These are phyloP conservation scores for Phytophthora sansomeana DNA, from an alignment of 352 stramenopile species.

Conservation along the genomic window DNA sequence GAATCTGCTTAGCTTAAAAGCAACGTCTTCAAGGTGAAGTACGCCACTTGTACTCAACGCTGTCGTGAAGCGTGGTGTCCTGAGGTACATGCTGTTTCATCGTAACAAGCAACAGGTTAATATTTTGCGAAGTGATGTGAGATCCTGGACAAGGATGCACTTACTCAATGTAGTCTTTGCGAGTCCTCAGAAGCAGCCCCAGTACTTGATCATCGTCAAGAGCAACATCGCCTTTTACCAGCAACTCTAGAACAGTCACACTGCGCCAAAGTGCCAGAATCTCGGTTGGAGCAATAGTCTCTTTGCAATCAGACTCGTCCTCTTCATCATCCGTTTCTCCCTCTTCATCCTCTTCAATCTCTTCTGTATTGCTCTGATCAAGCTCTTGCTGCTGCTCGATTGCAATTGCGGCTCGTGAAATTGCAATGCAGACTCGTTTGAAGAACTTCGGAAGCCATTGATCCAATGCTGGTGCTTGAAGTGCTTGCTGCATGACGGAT, in stretches of 20 bases:
- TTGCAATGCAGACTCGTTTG: slow-evolving; percentile 51
- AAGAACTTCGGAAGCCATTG: slow-evolving; percentile 53
- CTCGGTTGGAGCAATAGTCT: slow-evolving; percentile 18
- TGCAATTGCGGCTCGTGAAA: slow-evolving; percentile 36
- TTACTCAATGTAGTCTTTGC: slow-evolving; percentile 64
- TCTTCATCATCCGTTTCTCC: slow-evolving; percentile 6
- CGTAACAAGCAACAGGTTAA: slow-evolving; percentile 13
- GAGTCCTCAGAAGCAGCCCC: slow-evolving; percentile 31
- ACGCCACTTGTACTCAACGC: slow-evolving; percentile 30
- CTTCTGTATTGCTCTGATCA: slow-evolving; percentile 1
- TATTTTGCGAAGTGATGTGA: neutral
- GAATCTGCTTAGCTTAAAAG: slow-evolving; percentile 41
- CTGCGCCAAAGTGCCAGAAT: slow-evolving; percentile 59
- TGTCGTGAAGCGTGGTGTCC: slow-evolving; percentile 37
- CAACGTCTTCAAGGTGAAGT: slow-evolving; percentile 42
- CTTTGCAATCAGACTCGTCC: slow-evolving; percentile 8
- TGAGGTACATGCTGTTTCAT: slow-evolving; percentile 58
- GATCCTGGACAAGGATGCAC: neutral
- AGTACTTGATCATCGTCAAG: slow-evolving; percentile 29
- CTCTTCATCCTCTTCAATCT: neutral
- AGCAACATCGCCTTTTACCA: slow-evolving; percentile 35
- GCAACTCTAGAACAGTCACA: slow-evolving; percentile 46
- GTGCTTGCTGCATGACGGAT: slow-evolving; percentile 33
- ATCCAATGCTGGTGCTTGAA: slow-evolving; percentile 24
- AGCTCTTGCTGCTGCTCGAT: slow-evolving; percentile 19